Evolutionary conservation across 768 basidiomycete genomes (phyloP), one percentile per base, ranked within the genome.

Genomic region (Gloeopeniophorella convolvens): DNA sequence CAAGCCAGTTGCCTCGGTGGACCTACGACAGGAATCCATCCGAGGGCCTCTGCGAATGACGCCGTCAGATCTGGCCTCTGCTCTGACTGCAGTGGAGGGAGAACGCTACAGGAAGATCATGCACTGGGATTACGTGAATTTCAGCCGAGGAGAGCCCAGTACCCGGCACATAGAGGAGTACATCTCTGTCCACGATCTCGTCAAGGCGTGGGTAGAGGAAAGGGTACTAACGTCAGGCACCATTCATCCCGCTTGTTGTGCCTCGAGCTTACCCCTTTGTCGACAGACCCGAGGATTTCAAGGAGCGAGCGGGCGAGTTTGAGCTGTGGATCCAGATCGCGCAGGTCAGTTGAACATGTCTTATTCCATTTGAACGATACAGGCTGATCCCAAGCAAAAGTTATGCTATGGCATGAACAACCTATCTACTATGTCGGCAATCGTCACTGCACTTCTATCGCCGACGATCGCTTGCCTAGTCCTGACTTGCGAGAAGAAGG

Each of bases 91-190:
- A 5, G 24, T 54, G 12, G 46, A 54, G 41, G 52, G 52, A 4
- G 28, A 37, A 1, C 52, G 52, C 13, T 54, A 48, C 26, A 48
- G 48, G 52, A 33, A 10, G 8, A 48, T 54, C 24, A 54, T 36
- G 5, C 21, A 28, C 27, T 54, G 52, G 52, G 52, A 54, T 23
- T 54, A 48, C 35, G 47, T 54, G 31, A 48, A 54, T 45, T 39
- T 48, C 24, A 34, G 9, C 8, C 42, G 35, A 23, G 8, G 23
- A 15, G 20, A 20, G 15, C 11, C 3, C 26, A 10, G 26, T 16
- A 15, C 26, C 3, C 41, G 33, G 45, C 51, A 42, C 3, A 34
- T 54, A 27, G 47, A 48, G 1, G 46, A 43, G 10, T 48, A 43
- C 31, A 43, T 37, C 12, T 15, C 20, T n/a, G 42, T 48, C n/a